Percentiles rank a stretch among this genome's conserved stretches.
phyloP scores from a whole-genome alignment of 208 protist genomes.

The Trypanosoma boissoni region DNA sequence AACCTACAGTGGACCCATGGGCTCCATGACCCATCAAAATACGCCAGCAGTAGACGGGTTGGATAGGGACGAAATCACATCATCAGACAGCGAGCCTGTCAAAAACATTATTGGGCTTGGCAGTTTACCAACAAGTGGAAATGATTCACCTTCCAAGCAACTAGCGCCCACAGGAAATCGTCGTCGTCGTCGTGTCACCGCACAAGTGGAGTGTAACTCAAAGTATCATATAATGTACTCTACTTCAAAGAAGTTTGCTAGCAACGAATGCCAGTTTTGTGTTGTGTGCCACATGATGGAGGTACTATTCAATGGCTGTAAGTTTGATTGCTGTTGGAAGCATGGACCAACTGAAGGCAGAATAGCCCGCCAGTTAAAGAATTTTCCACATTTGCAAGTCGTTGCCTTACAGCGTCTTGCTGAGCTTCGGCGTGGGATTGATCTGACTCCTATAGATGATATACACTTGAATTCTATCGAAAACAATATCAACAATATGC shows the following conservation, averaged over 20 bases:
- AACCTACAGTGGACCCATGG: conserved; percentile 5
- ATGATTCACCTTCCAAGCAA: background rate
- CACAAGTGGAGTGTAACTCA: conserved; percentile 49
- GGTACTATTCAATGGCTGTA: conserved; percentile 55
- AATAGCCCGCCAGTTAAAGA: conserved; percentile 43
- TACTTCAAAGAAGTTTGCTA: conserved; percentile 36
- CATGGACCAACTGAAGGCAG: conserved; percentile 65
- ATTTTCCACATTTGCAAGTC: conserved; percentile 32
- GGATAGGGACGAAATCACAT: background rate
- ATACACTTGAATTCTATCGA: conserved; percentile 12
- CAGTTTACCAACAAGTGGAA: background rate
- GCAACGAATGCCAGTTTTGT: conserved; percentile 54
- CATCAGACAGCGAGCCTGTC: background rate
- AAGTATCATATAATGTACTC: conserved; percentile 60
- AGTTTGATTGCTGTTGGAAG: conserved; percentile 39
- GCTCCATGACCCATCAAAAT: background rate
- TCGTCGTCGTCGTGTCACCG: background rate
- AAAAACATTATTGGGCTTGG: background rate
- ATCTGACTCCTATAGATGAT: conserved; percentile 28
- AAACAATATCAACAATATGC: background rate
- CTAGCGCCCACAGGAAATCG: background rate
- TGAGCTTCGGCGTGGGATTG: conserved; percentile 28
- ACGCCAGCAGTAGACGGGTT: background rate
- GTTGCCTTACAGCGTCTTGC: conserved; percentile 38
- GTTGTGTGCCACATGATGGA: conserved; percentile 73